Evolutionary conservation across 2,329 filamentous ascomycete species (phyloP), one percentile per base, ranked within the genome.

Genomic region (Talaromyces albobiverticillius): DNA sequence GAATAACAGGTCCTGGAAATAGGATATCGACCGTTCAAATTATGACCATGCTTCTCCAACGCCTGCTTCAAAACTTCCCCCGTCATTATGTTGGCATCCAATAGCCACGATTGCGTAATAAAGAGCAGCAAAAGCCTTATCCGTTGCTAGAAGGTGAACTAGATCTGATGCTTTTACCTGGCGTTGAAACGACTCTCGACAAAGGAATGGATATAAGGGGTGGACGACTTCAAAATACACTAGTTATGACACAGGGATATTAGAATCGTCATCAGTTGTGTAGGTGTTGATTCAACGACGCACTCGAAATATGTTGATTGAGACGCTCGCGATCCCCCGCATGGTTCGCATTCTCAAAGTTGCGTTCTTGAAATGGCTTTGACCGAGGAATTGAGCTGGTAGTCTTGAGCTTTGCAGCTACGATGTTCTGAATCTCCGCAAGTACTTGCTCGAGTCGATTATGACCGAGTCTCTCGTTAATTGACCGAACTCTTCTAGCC

Each of bases 141-240:
- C 61, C 60, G 82, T 1, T 68, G 82, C 36, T 78, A 84, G 58
- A 78, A 77, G 0, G 51, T 76, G 9, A 66, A 82, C 38, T 81
- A 79, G 1, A 57, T 78, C 5, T 22, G 67, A 8, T 70, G 83
- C 26, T 79, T 81, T 13, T 23, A 63, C 66, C 22, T 63, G 62
- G 1, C 60, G 46, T 54, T 75, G 68, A 52, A 76, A 76, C 3
- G 54, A 40, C 8, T 57, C 45, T 23, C 61, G 64, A 46, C 73
- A 68, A 1, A 77, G 64, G 46, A 76, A 76, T 1, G 74, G 72
- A 53, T 73, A 72, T 1, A 73, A 23, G 0, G 68, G 68, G 56
- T 76, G 72, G 1, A 72, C 60, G 10, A 65, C 62, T 1, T 67
- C 63, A 54, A 76, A 76, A 58, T 75, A 77, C 25, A 63, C 67